phyloP scores from a whole-genome alignment of 352 stramenopile genomes.

The Globisporangium viniferum region DNA sequence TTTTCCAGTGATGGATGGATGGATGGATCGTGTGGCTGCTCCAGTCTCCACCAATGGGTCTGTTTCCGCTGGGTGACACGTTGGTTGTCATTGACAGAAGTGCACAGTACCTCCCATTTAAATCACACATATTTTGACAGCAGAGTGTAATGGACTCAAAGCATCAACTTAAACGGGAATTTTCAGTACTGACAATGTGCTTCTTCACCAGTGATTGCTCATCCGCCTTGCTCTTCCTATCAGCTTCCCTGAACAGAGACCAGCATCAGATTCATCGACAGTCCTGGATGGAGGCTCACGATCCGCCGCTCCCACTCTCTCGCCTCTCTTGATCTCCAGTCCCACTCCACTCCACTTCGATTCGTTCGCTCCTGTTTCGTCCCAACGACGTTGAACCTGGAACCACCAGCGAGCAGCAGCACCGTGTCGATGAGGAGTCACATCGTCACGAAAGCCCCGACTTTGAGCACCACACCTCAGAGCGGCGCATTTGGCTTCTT shows the following conservation, averaged over 20 bases:
- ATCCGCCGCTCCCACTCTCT: not conserved
- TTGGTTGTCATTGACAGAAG: not conserved
- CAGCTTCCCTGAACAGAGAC: not conserved
- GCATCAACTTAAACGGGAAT: not conserved
- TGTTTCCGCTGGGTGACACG: not conserved
- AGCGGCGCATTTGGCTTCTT: not conserved
- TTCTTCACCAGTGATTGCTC: not conserved
- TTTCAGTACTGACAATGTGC: not conserved
- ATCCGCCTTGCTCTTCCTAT: not conserved
- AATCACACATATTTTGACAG: too few species aligned
- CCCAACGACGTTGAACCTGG: not conserved
- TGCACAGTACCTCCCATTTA: not conserved
- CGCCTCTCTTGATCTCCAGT: not conserved
- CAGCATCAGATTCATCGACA: constrained; percentile 1
- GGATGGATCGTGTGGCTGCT: not conserved
- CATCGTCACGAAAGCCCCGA: not conserved
- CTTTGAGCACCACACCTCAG: not conserved
- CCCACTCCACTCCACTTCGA: not conserved
- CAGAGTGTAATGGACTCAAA: not conserved
- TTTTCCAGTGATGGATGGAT: not conserved
- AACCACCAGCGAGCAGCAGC: not conserved
- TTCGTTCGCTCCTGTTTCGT: not conserved
- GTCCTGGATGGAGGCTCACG: not conserved
- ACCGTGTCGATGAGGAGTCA: not conserved
- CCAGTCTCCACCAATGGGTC: not conserved